Percentiles rank a stretch among this genome's conserved stretches.
phyloP scores from a whole-genome alignment of 176 grass and related monocot species.

The Triticum timopheevii region DNA sequence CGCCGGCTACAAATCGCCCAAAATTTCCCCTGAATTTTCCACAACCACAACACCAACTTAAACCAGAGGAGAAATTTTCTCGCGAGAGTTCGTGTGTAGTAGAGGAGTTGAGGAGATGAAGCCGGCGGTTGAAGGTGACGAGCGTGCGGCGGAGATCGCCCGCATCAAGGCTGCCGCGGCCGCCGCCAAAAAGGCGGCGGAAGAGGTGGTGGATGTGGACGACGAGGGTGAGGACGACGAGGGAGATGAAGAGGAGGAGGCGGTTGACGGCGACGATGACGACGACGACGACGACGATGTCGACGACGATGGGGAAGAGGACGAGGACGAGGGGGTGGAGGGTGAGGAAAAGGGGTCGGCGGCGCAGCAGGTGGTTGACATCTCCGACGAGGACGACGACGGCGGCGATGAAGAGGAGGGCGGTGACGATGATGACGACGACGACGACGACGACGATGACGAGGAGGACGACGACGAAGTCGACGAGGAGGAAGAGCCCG shows the following conservation, averaged over 20 bases:
- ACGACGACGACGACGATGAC: conserved; percentile 5
- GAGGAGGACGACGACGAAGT: conserved; percentile 14
- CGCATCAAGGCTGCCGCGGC: conserved; percentile 37
- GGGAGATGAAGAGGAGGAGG: conserved; percentile 1
- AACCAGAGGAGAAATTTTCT: conserved; percentile 2
- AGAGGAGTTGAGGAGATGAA: conserved; percentile 34
- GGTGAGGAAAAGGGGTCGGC: conserved; percentile 19
- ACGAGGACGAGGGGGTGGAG: neutral
- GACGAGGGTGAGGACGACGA: conserved; percentile 11
- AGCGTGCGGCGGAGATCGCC: conserved; percentile 33
- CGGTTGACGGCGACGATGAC: conserved; percentile 20
- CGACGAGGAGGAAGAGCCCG: conserved; percentile 26
- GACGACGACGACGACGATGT: neutral
- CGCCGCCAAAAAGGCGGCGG: conserved; percentile 21
- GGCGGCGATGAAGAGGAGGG: neutral
- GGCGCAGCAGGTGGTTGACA: conserved; percentile 33
- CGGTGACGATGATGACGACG: neutral
- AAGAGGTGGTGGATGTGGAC: conserved; percentile 18
- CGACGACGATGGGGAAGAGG: conserved; percentile 9
- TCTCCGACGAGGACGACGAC: conserved; percentile 45
- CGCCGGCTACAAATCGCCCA: conserved; percentile 54
- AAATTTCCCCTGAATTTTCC: conserved; percentile 26
- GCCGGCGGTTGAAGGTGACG: conserved; percentile 40
- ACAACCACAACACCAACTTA: neutral
- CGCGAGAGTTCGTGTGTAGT: neutral